Percentiles rank a stretch among this genome's conserved stretches.
phyloP scores from a whole-genome alignment of 1,139 yeast species.

The Suhomyces taliae region DNA sequence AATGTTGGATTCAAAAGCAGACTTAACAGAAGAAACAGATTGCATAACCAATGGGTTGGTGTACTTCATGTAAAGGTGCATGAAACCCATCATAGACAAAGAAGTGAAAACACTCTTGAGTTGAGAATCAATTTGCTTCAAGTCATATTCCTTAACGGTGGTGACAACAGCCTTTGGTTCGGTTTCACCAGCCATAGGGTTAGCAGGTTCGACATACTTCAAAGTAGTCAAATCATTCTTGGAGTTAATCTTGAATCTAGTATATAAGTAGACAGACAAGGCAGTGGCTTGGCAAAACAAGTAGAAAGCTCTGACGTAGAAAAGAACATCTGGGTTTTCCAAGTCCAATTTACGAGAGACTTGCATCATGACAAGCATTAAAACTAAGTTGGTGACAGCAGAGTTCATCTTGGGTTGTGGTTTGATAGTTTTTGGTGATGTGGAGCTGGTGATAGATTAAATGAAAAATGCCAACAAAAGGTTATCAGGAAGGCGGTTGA shows the following conservation, averaged over 20 bases:
- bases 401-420: slow-evolving; percentile 60
- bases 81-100: slow-evolving; percentile 96
- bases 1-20: slow-evolving; percentile 87
- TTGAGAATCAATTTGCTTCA: slow-evolving; percentile 76
- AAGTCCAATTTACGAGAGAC: slow-evolving; percentile 86
- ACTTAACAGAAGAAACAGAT: slow-evolving; percentile 84
- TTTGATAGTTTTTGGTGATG: background rate
- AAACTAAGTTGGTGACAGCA: slow-evolving; percentile 77
- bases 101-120: slow-evolving; percentile 85
- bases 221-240: slow-evolving; percentile 91
- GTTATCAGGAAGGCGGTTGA: background rate
- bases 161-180: slow-evolving; percentile 78
- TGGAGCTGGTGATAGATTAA: background rate
- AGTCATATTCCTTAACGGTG: slow-evolving; percentile 92
- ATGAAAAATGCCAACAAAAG: slow-evolving; percentile 4
- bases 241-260: slow-evolving; percentile 59
- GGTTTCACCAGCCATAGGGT: slow-evolving; percentile 72
- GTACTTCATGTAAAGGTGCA: slow-evolving; percentile 97
- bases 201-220: slow-evolving; percentile 87
- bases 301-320: slow-evolving; percentile 78
- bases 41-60: slow-evolving; percentile 97
- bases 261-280: slow-evolving; percentile 62
- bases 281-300: slow-evolving; percentile 65
- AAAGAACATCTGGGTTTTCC: slow-evolving; percentile 75
- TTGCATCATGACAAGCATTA: slow-evolving; percentile 98